Evolutionary conservation across 345 rosid genomes (phyloP).

Genomic region (Erodium maritimum): DNA sequence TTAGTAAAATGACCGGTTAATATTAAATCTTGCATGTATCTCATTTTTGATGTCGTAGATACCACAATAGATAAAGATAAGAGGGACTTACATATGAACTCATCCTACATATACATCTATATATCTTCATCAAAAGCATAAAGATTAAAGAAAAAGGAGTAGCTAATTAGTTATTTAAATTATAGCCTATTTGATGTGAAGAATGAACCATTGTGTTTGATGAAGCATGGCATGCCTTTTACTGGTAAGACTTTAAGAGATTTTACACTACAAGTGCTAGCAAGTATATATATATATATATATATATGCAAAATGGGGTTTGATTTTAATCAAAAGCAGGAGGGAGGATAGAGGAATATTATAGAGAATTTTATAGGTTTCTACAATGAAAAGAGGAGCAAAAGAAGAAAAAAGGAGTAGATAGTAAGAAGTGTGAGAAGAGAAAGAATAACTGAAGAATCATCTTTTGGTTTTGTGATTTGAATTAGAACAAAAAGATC

Average conservation of each 20-base stretch:
- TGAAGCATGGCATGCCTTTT: background rate
- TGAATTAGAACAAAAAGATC: slow-evolving; percentile 25
- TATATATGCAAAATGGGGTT: background rate
- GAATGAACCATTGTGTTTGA: background rate
- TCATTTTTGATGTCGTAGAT: too few species aligned
- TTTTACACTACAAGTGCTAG: background rate
- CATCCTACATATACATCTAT: too few species aligned
- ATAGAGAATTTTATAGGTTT: background rate
- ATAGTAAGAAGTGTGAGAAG: background rate
- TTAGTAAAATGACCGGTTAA: too few species aligned
- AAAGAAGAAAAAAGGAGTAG: slow-evolving; percentile 2
- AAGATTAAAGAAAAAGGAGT: background rate
- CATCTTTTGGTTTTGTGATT: slow-evolving; percentile 30
- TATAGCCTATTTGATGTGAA: background rate
- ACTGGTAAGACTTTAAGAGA: background rate
- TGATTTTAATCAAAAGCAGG: slow-evolving; percentile 3
- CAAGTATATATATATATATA: too few species aligned
- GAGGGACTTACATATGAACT: too few species aligned
- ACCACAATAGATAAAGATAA: too few species aligned
- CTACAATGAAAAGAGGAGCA: background rate
- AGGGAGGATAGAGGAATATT: background rate
- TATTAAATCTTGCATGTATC: too few species aligned
- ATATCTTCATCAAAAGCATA: too few species aligned
- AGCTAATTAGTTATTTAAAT: background rate
- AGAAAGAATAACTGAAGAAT: slow-evolving; percentile 34